Evolutionary conservation across 768 basidiomycete species (phyloP).

Genomic region (Lactarius sanguifluus): DNA sequence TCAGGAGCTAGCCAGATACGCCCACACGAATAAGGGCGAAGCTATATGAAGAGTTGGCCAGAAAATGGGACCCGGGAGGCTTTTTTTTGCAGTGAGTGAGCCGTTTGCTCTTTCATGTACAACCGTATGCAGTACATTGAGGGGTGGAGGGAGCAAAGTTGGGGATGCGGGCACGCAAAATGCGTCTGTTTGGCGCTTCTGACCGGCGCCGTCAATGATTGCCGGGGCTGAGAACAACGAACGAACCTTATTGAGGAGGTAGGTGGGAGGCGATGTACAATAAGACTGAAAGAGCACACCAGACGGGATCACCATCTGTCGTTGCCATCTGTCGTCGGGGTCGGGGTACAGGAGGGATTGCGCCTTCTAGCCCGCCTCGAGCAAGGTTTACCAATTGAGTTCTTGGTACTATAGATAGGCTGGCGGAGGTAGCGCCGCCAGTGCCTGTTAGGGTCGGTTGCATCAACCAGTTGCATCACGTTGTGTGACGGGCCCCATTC

Average conservation of each 20-base stretch:
- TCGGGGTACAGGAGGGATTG: not conserved
- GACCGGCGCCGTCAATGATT: slow-evolving; percentile 5
- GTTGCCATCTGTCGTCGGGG: not conserved
- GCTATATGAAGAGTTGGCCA: not conserved
- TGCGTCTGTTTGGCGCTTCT: slow-evolving; percentile 8
- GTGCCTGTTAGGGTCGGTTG: slow-evolving; percentile 9
- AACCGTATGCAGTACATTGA: not conserved
- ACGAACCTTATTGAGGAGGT: slow-evolving; percentile 16
- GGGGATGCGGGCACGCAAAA: not conserved
- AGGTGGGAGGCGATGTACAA: not conserved
- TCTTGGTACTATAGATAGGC: not conserved
- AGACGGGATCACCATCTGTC: not conserved
- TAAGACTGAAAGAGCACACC: not conserved
- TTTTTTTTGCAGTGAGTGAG: not conserved
- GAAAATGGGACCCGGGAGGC: not conserved
- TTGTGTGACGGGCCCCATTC: not conserved
- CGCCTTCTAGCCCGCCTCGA: slow-evolving; percentile 17
- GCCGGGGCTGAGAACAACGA: not conserved
- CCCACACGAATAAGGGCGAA: not conserved
- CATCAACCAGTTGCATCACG: not conserved
- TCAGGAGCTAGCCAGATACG: not conserved
- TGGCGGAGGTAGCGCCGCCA: not conserved
- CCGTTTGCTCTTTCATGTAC: not conserved
- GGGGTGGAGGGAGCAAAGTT: not conserved
- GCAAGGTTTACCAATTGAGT: slow-evolving; percentile 9